phyloP scores from a whole-genome alignment of 345 rosid genomes.

The Diplotaxis tenuifolia region DNA sequence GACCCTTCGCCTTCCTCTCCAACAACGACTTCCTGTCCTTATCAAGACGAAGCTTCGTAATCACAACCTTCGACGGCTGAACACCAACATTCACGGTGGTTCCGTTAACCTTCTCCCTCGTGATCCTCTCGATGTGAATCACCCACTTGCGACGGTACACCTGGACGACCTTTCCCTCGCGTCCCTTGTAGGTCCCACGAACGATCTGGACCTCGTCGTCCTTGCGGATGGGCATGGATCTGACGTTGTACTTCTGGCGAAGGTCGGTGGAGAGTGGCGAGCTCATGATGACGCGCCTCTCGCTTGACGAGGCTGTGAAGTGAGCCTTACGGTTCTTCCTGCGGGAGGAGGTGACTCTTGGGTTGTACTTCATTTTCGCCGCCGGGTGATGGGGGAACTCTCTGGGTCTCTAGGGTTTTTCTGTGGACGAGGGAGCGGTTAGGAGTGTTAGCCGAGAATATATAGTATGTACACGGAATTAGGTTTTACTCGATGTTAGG shows the following conservation, averaged over 20 bases:
- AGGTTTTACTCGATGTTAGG: constrained; percentile 18
- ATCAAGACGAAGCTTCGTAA: constrained; percentile 72
- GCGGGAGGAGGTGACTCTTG: constrained; percentile 68
- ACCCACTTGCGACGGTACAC: constrained; percentile 84
- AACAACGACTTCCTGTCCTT: constrained; percentile 69
- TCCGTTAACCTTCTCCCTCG: constrained; percentile 79
- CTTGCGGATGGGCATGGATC: constrained; percentile 79
- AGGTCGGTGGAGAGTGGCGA: constrained; percentile 65
- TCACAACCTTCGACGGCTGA: constrained; percentile 68
- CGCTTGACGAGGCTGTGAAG: constrained; percentile 67
- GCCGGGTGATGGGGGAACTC: constrained; percentile 16
- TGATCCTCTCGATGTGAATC: constrained; percentile 77
- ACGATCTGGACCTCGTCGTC: constrained; percentile 85
- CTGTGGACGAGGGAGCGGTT: constrained; percentile 10
- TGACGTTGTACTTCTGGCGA: constrained; percentile 73
- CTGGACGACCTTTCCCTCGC: constrained; percentile 77
- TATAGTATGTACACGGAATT: constrained; percentile 6
- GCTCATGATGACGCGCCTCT: constrained; percentile 74
- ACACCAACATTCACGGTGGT: constrained; percentile 75
- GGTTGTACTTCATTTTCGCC: constrained; percentile 72
- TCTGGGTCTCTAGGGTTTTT: constrained; percentile 28
- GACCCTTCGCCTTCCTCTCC: constrained; percentile 77
- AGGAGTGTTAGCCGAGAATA: background rate
- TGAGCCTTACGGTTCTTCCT: constrained; percentile 84
- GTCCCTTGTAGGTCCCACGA: constrained; percentile 78